Base-by-base conservation (phyloP, 257 asterid genomes). In the Petunia secreta region DNA sequence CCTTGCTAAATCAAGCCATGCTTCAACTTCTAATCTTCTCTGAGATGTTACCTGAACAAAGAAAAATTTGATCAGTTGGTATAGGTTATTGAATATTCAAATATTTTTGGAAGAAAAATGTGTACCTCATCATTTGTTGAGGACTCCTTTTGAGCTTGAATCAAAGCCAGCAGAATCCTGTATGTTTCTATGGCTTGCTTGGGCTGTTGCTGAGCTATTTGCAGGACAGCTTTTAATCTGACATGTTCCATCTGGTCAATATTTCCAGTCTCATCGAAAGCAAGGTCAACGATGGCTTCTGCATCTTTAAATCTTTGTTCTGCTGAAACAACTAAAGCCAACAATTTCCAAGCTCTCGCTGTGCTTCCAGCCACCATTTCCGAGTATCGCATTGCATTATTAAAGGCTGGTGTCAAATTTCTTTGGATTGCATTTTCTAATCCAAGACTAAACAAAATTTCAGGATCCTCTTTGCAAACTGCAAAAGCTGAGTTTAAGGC, bases 1-100 rank as follows among this genome's bases (percentile, higher is more conserved):
- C 63, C 87, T 89, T 37, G 98, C 97, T 85, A 94, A 90, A 89
- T 94, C 98, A 52, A 91, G 82, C 98, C 98, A 94, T 57, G 95
- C 89, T 88, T 93, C 97, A 39, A 81, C 75, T 80, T 89, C 96
- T 84, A 94, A 84, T 63, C 75, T 80, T 81, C 84, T 87, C 63
- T 79, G 86, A 1, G 77, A 82, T 53, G 63, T 80, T 54, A 75
- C 88, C 97, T 89, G 89, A 25, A 75, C 67, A 78, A 46, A 77
- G 39, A 9, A 69, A 15, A 15, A 3, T 67, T 6, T 43, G 64
- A 48, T 3, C 44, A 1, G 11, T 38, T 6, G 64, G 4, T 59
- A 7, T 16, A 59, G 64, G 64, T 5, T 37, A 59, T 59, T 16
- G 39, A 59, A 59, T 2, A 34, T 34, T 48, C 1, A 71, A 48